Evolutionary conservation across 768 basidiomycete species (phyloP), one percentile per base, ranked within the genome.

Genomic region (Lactarius sanguifluus): DNA sequence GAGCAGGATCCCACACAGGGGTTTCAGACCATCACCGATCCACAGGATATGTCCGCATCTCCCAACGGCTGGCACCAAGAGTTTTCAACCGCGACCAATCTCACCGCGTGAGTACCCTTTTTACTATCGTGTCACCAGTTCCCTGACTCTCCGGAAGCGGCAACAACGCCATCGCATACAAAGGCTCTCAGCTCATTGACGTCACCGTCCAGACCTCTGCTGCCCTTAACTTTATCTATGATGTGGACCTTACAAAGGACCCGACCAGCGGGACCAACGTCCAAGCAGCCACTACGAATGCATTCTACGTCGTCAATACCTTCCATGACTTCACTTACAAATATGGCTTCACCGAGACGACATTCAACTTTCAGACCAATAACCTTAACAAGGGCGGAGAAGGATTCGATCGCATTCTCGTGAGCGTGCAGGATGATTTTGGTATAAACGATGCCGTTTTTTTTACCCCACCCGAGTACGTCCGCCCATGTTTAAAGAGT

Each of bases 301-400:
- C 79, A 1, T 89, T 87, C 75, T 89, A 87, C 74, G 76, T 86
- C 41, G 79, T 80, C 71, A 90, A 89, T 23, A 12, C 5, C 3
- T 47, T 23, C 47, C 47, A 47, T 10, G n/a, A 47, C 47, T 23
- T 47, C 12, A 64, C 72, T n/a, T 81, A 84, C 73, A 73, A 78
- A 56, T 86, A 86, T 68, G 86, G 87, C 2, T 88, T 88, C 74
- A 86, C 84, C 41, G 85, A 86, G 75, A 69, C 67, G 5, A 77
- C 80, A 13, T 86, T 83, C 72, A 88, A 87, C 74, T 87, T 87
- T 79, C 86, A 87, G 74, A 77, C 76, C 41, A 77, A 80, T 72
- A 87, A 87, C 76, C 80, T 82, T 5, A 13, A 47, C n/a, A 12
- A 47, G 5, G 20, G n/a, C 47, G 47, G 47, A 47, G 1, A 47